Percentiles rank a stretch among this genome's conserved stretches.
Conservation (phyloP, 371 early-diverging fungal genomes). For the Mucor circinelloides region DNA sequence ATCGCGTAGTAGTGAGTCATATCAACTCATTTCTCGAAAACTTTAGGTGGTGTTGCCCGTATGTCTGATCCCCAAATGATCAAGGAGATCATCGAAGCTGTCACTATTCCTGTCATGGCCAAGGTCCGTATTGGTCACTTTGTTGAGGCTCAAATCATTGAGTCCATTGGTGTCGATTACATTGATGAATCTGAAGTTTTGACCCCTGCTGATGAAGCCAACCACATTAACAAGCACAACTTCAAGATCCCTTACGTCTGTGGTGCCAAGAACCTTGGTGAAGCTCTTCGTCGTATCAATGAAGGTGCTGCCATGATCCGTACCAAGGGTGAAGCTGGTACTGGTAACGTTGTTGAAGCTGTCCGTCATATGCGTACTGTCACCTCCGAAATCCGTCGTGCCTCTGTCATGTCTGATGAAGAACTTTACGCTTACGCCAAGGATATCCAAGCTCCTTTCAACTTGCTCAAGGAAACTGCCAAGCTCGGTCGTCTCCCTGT, state of each 20-base stretch:
- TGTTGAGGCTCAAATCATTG: conserved; percentile 96
- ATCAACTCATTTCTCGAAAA: neutral
- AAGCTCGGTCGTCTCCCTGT: conserved; percentile 92
- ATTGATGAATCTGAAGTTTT: conserved; percentile 97
- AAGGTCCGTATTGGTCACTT: conserved; percentile 98
- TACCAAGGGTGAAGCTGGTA: conserved; percentile 98
- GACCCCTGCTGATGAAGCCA: conserved; percentile 91
- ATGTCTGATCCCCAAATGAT: conserved; percentile 99
- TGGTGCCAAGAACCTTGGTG: conserved; percentile 95
- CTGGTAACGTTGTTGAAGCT: conserved; percentile 95
- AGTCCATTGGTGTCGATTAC: conserved; percentile 91
- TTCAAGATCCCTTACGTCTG: conserved; percentile 96
- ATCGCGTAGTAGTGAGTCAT: conserved; percentile 2
- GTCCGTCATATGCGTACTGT: conserved; percentile 93
- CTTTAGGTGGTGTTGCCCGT: conserved; percentile 91
- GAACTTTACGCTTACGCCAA: conserved; percentile 89
- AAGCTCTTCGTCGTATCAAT: conserved; percentile 93
- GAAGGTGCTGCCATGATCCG: conserved; percentile 98
- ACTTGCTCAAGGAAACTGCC: conserved; percentile 89
- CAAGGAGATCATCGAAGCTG: conserved; percentile 92
- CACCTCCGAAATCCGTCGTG: conserved; percentile 81
- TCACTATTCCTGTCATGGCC: conserved; percentile 98
- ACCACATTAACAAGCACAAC: conserved; percentile 94
- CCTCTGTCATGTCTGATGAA: conserved; percentile 68
- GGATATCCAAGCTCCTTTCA: conserved; percentile 89